Evolutionary conservation across 2,329 filamentous ascomycete genomes (phyloP).

Genomic region (Verticillium longisporum): DNA sequence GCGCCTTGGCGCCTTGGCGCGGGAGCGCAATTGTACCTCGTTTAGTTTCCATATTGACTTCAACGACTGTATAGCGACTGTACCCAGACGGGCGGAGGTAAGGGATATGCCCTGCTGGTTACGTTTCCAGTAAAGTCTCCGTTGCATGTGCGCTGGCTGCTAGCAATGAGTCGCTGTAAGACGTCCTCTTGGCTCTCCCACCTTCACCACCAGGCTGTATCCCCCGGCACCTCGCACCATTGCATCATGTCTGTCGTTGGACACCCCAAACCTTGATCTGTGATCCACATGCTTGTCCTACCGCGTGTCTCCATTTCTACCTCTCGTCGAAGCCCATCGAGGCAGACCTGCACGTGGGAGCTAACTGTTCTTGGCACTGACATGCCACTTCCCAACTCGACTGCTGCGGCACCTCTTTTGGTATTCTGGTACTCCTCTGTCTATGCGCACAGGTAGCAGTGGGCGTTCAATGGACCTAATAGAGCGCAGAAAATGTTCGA

Average conservation of each 20-base stretch:
- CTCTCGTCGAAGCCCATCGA: background rate
- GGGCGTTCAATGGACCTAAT: background rate
- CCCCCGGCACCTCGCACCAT: background rate
- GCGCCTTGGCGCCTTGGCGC: background rate
- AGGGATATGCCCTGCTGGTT: background rate
- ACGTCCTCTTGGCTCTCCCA: background rate
- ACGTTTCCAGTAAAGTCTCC: background rate
- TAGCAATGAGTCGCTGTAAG: background rate
- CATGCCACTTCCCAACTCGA: background rate
- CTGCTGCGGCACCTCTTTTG: background rate
- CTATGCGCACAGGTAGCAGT: background rate
- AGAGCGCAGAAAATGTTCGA: background rate
- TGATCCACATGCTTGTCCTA: background rate
- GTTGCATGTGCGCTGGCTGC: background rate
- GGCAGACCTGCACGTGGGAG: background rate
- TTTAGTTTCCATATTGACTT: background rate
- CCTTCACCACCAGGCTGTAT: background rate
- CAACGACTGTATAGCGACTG: background rate
- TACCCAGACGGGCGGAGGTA: background rate
- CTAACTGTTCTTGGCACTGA: background rate
- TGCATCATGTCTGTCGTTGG: background rate
- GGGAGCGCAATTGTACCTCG: background rate
- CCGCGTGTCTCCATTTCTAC: background rate
- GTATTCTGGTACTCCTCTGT: background rate
- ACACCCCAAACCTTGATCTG: background rate